phyloP scores from a whole-genome alignment of 2,329 filamentous ascomycete species.

The Grosmannia huntii region DNA sequence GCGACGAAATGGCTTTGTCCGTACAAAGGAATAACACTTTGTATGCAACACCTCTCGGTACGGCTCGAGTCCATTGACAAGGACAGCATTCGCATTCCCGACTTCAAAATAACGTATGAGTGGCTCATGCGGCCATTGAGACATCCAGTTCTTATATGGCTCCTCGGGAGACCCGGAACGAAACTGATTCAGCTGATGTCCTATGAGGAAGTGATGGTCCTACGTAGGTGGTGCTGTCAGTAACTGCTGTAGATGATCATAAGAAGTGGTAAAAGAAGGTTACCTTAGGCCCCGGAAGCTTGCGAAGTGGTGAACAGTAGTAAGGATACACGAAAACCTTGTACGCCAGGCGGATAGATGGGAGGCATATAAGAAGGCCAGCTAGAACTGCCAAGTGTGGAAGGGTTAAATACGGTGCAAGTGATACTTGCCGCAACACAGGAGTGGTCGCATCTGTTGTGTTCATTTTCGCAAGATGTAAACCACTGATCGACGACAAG shows the following conservation, averaged over 20 bases:
- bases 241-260: neutral
- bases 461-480: no score
- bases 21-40: conserved; percentile 25
- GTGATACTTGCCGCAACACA: no score
- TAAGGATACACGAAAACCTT: neutral
- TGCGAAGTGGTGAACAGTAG: neutral
- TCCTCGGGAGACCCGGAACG: conserved; percentile 4
- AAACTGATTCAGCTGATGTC: conserved; percentile 8
- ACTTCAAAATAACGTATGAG: conserved; percentile 26
- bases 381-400: no score
- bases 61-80: conserved; percentile 23
- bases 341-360: neutral
- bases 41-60: conserved; percentile 25
- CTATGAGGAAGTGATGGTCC: conserved; percentile 9
- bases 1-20: conserved; percentile 21
- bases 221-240: neutral
- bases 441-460: no score
- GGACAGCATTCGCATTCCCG: conserved; percentile 22
- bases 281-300: neutral
- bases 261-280: neutral
- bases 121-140: conserved; percentile 12
- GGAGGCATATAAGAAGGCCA: neutral
- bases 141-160: conserved; percentile 7
- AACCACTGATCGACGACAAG: no score
- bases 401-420: no score